Conservation (phyloP, 2,329 filamentous ascomycete genomes). For the Pseudocercospora fijiensis region DNA sequence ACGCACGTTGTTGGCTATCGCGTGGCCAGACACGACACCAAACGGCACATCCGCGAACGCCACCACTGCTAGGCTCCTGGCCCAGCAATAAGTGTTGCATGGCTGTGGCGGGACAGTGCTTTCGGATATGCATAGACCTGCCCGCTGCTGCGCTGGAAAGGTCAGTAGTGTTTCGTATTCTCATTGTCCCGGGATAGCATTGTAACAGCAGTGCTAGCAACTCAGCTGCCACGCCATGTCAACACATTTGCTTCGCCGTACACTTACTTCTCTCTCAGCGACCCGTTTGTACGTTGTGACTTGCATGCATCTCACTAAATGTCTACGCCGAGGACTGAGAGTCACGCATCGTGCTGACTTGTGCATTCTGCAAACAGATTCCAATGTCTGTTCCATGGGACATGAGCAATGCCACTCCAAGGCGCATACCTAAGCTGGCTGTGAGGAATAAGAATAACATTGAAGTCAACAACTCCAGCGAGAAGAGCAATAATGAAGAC, state of each 20-base stretch:
- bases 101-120: neutral
- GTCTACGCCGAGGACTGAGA: neutral
- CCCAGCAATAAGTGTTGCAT: neutral
- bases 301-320: neutral
- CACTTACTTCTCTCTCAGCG: neutral
- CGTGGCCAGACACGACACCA: neutral
- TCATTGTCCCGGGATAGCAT: neutral
- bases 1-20: conserved; percentile 2
- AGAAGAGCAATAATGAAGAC: conserved; percentile 8
- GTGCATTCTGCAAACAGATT: neutral
- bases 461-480: conserved; percentile 6
- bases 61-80: neutral
- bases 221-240: conserved; percentile 7
- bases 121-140: neutral
- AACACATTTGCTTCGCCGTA: neutral
- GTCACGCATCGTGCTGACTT: neutral
- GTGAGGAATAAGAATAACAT: conserved; percentile 22
- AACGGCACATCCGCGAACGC: neutral
- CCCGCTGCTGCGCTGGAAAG: neutral
- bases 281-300: conserved; percentile 2
- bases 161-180: neutral
- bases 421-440: conserved; percentile 30
- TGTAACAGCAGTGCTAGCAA: conserved; percentile 5
- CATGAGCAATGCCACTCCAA: conserved; percentile 17
- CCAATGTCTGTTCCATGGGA: conserved; percentile 14